Percentiles rank a stretch among this genome's conserved stretches.
Conservation (phyloP, 345 rosid species). For the Cardiospermum halicacabum region DNA sequence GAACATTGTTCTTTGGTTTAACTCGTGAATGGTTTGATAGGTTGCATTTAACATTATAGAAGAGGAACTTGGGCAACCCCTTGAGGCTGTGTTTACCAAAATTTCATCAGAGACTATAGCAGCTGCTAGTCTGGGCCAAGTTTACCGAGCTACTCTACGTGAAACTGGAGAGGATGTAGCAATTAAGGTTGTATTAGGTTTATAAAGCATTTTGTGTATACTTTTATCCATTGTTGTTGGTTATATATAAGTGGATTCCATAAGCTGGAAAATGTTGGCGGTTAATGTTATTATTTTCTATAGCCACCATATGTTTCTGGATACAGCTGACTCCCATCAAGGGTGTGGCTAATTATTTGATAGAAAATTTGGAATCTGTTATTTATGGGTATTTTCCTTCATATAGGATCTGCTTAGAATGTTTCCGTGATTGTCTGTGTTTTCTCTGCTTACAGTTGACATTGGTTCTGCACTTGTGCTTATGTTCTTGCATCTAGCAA, state of each 20-base stretch:
- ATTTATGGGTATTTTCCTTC: background rate
- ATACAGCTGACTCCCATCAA: background rate
- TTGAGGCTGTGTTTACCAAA: conserved; percentile 80
- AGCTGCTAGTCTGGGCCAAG: conserved; percentile 98
- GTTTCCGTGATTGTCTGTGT: background rate
- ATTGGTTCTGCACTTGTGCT: background rate
- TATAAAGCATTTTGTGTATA: conserved; percentile 1
- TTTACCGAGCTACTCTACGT: conserved; percentile 88
- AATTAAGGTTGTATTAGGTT: conserved; percentile 62
- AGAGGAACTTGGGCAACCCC: conserved; percentile 87
- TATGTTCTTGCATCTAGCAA: background rate
- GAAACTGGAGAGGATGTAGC: conserved; percentile 94
- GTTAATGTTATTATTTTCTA: background rate
- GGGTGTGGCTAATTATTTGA: background rate
- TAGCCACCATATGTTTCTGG: background rate
- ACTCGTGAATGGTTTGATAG: conserved; percentile 33
- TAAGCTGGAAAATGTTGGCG: background rate
- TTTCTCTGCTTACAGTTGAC: background rate
- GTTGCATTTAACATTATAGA: conserved; percentile 89
- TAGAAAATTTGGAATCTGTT: background rate
- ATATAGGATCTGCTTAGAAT: background rate
- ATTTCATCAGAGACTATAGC: conserved; percentile 85
- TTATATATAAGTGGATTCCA: background rate
- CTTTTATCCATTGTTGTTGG: conserved; percentile 1
- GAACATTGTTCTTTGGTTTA: conserved; percentile 16